phyloP scores from a whole-genome alignment of 768 basidiomycete genomes.

The Wakefieldia striispora region DNA sequence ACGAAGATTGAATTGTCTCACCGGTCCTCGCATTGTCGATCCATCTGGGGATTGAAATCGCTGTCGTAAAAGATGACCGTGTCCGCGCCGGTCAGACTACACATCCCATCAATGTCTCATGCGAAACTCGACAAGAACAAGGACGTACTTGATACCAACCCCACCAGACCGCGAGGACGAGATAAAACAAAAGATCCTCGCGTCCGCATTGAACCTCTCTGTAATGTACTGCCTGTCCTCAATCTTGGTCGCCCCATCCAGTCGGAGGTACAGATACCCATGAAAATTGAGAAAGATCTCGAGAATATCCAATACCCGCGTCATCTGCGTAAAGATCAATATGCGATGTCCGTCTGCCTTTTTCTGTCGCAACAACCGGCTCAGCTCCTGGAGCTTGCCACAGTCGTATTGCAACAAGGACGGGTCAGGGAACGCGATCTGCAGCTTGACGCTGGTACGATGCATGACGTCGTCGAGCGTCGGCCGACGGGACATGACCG shows the following conservation, averaged over 20 bases:
- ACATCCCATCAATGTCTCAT: conserved; percentile 14
- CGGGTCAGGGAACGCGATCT: conserved; percentile 91
- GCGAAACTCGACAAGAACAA: conserved; percentile 12
- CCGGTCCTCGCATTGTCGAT: conserved; percentile 94
- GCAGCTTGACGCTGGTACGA: conserved; percentile 72
- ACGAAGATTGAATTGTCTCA: conserved; percentile 35
- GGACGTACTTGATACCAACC: conserved; percentile 88
- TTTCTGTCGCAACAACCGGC: conserved; percentile 74
- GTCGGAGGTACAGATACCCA: conserved; percentile 89
- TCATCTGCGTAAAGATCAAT: conserved; percentile 98
- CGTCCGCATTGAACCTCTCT: conserved; percentile 82
- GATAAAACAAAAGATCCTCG: conserved; percentile 84
- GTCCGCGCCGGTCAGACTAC: conserved; percentile 80
- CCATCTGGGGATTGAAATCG: conserved; percentile 98
- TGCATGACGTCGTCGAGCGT: conserved; percentile 73
- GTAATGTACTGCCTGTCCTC: conserved; percentile 91
- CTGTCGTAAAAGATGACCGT: conserved; percentile 98
- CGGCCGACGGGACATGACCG: conserved; percentile 31
- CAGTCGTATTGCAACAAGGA: conserved; percentile 93
- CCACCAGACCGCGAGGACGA: conserved; percentile 76
- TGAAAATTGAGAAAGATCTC: conserved; percentile 92
- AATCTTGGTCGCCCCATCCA: conserved; percentile 94
- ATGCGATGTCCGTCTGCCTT: conserved; percentile 87
- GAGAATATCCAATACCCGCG: conserved; percentile 87
- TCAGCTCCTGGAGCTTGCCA: conserved; percentile 87